Evolutionary conservation across 352 stramenopile species (phyloP), one percentile per base, ranked within the genome.

Genomic region (Pythium guiyangense): DNA sequence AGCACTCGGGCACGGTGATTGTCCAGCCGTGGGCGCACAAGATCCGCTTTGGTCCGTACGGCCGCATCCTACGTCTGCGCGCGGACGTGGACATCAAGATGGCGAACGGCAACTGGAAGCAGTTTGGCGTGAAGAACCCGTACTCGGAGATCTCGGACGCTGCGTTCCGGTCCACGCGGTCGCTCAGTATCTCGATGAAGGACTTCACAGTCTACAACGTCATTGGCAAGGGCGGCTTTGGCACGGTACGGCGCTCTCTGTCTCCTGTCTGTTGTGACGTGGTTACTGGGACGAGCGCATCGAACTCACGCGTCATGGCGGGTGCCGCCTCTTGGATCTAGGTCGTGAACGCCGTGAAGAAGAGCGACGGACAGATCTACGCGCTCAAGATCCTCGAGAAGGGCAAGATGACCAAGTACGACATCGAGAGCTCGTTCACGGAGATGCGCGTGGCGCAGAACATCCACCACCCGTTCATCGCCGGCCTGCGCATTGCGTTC

Each of bases 311-410:
- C 22, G 22, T 22, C 22, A 22, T 22, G 22, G 22, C 22, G 22
- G 22, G 22, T 22, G 22, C 22, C 12, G 29, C 15, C 34, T 54
- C 25, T 10, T 45, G 3, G n/a, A 14, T 51, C 26, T 25, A 74
- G 67, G 67, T 95, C n/a, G 84, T 95, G 66, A 95, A 92, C 55
- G 86, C 86, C 14, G 86, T 96, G 20, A 94, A 94, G 60, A 94
- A 94, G 58, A 94, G 86, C 57, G 86, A 94, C 49, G 85, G 85
- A 20, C 84, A 93, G 52, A 93, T 96, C 49, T 96, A 94, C 59
- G 87, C 87, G n/a, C 70, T 96, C 25, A 96, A 96, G 64, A 94
- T 96, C 49, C 72, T 96, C 60, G 82, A 94, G 49, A 96, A 96
- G 59, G 74, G 75, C 54, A 92, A 91, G 53, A 92, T 96, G 84